Evolutionary conservation across 495 filamentous ascomycete genomes (phyloP).

Genomic region (Penicillium flavigenum): DNA sequence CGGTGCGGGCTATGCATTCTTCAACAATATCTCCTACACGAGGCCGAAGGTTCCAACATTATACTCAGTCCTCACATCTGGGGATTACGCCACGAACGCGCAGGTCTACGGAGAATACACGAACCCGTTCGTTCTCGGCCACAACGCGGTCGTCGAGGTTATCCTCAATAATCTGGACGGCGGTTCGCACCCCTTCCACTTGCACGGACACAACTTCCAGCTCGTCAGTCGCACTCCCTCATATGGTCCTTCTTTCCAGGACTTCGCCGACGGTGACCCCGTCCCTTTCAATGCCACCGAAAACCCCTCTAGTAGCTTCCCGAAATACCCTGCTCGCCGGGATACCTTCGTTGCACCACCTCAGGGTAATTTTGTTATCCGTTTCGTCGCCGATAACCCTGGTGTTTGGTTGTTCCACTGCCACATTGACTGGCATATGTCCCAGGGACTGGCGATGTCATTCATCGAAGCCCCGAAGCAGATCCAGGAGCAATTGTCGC

Average conservation of each 20-base stretch:
- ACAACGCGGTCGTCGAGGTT: slow-evolving; percentile 70
- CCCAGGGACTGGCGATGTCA: slow-evolving; percentile 42
- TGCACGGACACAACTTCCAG: slow-evolving; percentile 87
- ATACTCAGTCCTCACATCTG: slow-evolving; percentile 69
- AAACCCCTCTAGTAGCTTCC: slow-evolving; percentile 30
- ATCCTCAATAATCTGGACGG: slow-evolving; percentile 76
- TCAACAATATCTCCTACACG: slow-evolving; percentile 78
- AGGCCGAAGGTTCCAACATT: slow-evolving; percentile 75
- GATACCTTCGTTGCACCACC: slow-evolving; percentile 58
- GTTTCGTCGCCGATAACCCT: slow-evolving; percentile 67
- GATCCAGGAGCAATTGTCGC: slow-evolving; percentile 57
- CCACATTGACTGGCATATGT: slow-evolving; percentile 67
- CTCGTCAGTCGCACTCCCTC: slow-evolving; percentile 51
- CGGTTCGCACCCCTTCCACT: slow-evolving; percentile 80
- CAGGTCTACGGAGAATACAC: slow-evolving; percentile 71
- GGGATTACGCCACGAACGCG: slow-evolving; percentile 58
- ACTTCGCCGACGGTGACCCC: slow-evolving; percentile 37
- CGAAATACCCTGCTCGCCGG: slow-evolving; percentile 48
- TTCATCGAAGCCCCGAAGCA: slow-evolving; percentile 59
- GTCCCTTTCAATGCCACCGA: slow-evolving; percentile 41
- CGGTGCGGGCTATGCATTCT: slow-evolving; percentile 58
- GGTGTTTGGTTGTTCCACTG: slow-evolving; percentile 63
- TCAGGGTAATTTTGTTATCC: slow-evolving; percentile 46
- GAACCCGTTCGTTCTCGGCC: slow-evolving; percentile 64
- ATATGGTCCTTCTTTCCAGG: slow-evolving; percentile 42